Evolutionary conservation across 805 yeast species (phyloP).

Genomic region (Sungouiella thailandica): DNA sequence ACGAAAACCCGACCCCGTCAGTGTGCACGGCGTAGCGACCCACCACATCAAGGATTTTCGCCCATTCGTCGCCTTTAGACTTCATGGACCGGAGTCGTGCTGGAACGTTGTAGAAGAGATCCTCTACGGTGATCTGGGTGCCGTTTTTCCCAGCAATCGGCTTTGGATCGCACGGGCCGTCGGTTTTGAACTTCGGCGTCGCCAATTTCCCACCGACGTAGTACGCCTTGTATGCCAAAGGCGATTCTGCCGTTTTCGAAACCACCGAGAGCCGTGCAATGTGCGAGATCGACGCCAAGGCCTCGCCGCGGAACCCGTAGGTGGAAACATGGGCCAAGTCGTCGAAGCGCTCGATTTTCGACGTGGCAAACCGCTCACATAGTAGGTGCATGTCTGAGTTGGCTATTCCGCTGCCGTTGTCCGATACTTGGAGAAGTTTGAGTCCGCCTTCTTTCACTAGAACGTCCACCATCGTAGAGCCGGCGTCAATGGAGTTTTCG

Average conservation of each 20-base stretch:
- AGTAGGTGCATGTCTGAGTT: constrained; percentile 69
- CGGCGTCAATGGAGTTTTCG: constrained; percentile 91
- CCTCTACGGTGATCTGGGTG: constrained; percentile 81
- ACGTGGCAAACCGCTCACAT: constrained; percentile 92
- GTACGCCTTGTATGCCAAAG: constrained; percentile 68
- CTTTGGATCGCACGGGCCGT: constrained; percentile 43
- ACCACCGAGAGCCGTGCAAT: constrained; percentile 76
- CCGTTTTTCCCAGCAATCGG: constrained; percentile 87
- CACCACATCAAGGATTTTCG: constrained; percentile 73
- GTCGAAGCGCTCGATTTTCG: constrained; percentile 69
- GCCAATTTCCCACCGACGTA: constrained; percentile 63
- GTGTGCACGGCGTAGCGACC: constrained; percentile 81
- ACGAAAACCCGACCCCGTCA: constrained; percentile 62
- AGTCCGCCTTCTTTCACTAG: constrained; percentile 89
- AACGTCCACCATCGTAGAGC: constrained; percentile 67
- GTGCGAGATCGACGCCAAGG: constrained; percentile 90
- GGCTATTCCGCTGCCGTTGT: constrained; percentile 80
- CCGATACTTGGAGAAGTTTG: constrained; percentile 79
- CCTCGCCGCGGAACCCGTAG: constrained; percentile 96
- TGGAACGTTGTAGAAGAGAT: constrained; percentile 83
- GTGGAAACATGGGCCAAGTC: constrained; percentile 71
- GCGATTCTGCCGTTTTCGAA: constrained; percentile 58
- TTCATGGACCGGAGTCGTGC: constrained; percentile 65
- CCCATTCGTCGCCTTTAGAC: constrained; percentile 68
- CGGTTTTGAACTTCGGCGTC: constrained; percentile 34